Evolutionary conservation across 2,329 filamentous ascomycete genomes (phyloP), one percentile per base, ranked within the genome.

Genomic region (Talaromyces sp.): DNA sequence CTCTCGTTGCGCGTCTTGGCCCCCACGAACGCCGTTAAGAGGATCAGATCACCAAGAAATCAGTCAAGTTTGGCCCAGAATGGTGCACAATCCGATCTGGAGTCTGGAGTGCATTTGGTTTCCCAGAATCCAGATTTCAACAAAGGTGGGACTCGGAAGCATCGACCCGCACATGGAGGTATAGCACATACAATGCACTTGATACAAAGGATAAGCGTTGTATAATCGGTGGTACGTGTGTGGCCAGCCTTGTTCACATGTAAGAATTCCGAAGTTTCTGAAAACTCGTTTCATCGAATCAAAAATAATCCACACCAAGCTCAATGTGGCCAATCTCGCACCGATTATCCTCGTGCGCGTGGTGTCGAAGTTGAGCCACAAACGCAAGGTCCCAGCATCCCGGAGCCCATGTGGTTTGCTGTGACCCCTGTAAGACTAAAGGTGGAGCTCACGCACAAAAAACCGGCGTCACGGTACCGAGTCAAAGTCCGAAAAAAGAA

Each of bases 1-100:
- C 32, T 35, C 13, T 27, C 35, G 11, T 46, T 35, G 29, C 43
- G 10, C 24, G 35, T 16, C 9, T 33, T 50, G 56, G 56, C 60
- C 58, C 61, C 57, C 58, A 62, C 56, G 54, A 54, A 58, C 54
- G 44, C 58, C 58, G 61, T 62, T 64, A 36, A 35, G 37, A 33
- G 47, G 32, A 46, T 45, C 43, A 22, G 42, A 45, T 54, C 39
- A 48, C 47, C 24, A 46, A 20, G 44, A 32, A 35, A n/a, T n/a
- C 9, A 27, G 9, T 24, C 13, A 14, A 46, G 19, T 17, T 19
- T 36, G 20, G 5, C 14, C 13, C 4, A 39, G 20, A 19, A 13
- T 13, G 9, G 13, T 5, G 37, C 24, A 32, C n/a, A 41, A 14
- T 42, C 17, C 20, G 41, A 35, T 47, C 37, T 49, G 27, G 35